Evolutionary conservation across 2,329 filamentous ascomycete species (phyloP).

Genomic region (Madurella mycetomatis): DNA sequence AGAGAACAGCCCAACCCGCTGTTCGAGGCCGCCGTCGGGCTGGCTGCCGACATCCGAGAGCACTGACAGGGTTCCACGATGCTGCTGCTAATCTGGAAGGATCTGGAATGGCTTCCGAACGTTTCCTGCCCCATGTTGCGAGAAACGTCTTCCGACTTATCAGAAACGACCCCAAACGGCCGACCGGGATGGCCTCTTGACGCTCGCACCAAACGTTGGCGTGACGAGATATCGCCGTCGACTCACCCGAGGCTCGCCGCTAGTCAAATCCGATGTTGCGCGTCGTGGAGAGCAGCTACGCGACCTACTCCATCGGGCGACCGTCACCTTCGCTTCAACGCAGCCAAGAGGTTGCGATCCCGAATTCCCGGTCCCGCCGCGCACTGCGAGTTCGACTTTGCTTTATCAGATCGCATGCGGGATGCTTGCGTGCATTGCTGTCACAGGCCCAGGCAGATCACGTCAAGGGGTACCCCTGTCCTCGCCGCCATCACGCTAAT

Average conservation of each 20-base stretch:
- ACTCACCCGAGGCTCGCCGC: no score
- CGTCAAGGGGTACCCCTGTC: no score
- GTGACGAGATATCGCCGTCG: no score
- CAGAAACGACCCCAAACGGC: slow-evolving; percentile 10
- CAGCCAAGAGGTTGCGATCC: slow-evolving; percentile 2
- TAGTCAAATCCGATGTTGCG: no score
- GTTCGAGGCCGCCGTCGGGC: no score
- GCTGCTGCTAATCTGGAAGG: not conserved
- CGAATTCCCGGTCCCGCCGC: not conserved
- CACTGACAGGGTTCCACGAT: not conserved
- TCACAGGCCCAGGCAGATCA: slow-evolving; percentile 17
- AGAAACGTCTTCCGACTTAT: not conserved
- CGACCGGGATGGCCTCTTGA: not conserved
- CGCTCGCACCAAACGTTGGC: no score
- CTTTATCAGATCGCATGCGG: slow-evolving; percentile 5
- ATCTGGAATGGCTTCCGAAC: not conserved
- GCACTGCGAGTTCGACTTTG: not conserved
- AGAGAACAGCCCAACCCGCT: not conserved
- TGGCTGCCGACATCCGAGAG: not conserved
- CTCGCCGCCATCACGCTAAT: slow-evolving; percentile 4
- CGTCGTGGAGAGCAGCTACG: not conserved
- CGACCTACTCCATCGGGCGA: not conserved
- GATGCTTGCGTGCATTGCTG: slow-evolving; percentile 10
- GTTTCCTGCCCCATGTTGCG: not conserved
- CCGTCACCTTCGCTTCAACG: slow-evolving; percentile 1